phyloP scores from a whole-genome alignment of 1,139 yeast species.

The Suhomyces taliae region DNA sequence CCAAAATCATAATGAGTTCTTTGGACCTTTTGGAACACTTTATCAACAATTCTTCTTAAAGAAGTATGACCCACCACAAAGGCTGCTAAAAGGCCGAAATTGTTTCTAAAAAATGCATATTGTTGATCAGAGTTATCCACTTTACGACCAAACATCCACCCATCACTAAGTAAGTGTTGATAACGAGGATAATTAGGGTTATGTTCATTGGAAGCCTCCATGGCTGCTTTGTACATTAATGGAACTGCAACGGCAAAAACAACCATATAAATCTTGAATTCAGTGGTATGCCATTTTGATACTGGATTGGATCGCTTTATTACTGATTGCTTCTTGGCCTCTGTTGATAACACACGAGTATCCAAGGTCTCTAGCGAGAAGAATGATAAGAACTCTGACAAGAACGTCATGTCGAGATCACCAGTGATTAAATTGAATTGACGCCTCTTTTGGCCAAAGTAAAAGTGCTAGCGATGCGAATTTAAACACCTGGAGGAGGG shows the following conservation, averaged over 20 bases:
- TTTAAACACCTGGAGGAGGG: too few relatives aligned
- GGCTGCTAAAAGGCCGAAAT: slow-evolving; percentile 59
- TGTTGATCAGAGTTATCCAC: slow-evolving; percentile 91
- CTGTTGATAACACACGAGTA: slow-evolving; percentile 65
- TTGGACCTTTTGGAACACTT: slow-evolving; percentile 20
- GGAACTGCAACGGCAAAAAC: slow-evolving; percentile 74
- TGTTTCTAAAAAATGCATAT: slow-evolving; percentile 83
- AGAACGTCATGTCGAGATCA: slow-evolving; percentile 11
- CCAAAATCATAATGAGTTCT: slow-evolving; percentile 65
- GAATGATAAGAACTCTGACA: slow-evolving; percentile 35
- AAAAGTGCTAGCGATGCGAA: too few relatives aligned
- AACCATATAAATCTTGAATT: slow-evolving; percentile 65
- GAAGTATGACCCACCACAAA: slow-evolving; percentile 55
- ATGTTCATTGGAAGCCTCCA: slow-evolving; percentile 74
- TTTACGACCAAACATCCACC: slow-evolving; percentile 79
- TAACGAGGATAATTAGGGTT: slow-evolving; percentile 75
- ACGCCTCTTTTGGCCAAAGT: too few relatives aligned
- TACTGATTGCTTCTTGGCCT: slow-evolving; percentile 38
- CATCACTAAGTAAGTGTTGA: slow-evolving; percentile 58
- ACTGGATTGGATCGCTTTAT: slow-evolving; percentile 44
- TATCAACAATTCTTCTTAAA: slow-evolving; percentile 40
- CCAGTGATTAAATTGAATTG: too few relatives aligned
- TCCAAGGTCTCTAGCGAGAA: slow-evolving; percentile 80
- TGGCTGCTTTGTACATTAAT: slow-evolving; percentile 75
- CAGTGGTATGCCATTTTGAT: slow-evolving; percentile 73